Base-by-base conservation (phyloP, 352 stramenopile genomes). In the Globisporangium camurandrum region DNA sequence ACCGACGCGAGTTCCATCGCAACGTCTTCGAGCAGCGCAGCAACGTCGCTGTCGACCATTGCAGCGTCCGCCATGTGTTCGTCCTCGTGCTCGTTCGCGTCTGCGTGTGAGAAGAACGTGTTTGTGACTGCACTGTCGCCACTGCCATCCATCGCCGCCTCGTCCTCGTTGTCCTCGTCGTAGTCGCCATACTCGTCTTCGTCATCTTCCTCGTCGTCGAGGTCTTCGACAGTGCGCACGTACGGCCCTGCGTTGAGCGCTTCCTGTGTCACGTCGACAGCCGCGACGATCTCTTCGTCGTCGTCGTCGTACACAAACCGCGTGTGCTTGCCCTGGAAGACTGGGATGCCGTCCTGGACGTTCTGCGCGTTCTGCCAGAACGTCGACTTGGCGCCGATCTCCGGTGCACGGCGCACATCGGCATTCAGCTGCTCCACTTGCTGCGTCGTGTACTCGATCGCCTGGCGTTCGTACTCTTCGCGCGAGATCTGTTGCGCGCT, bases 301-400 rank as follows among this genome's bases (percentile, higher is more conserved):
- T 84, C 71, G 12, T 84, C 71, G 49, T 89, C 78, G 64, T 89
- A 89, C 46, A 89, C 66, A 39, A 89, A 88, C 28, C 77, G 75
- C 61, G 75, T 88, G 71, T 88, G 77, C 54, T 77, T 85, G 26
- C 77, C 77, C 58, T 86, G 77, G 57, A 88, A 88, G 12, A 88
- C 68, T 1, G 77, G 77, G 28, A 88, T 66, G 6, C 77, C 77
- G 20, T 60, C 64, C 44, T 60, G 46, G 43, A 86, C 61, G 59
- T 88, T 88, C 45, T 54, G 51, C 22, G 67, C 62, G 64, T 79
- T 59, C 62, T 83, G 68, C 61, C 85, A 88, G 50, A 84, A 88
- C 36, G 60, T 48, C 26, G 74, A 85, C 49, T 70, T 71, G 27
- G 59, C 62, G 40, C 74, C 76, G 16, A 88, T 34, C 52, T 60